These are phyloP conservation scores for Mortierella sp. DNA, from an alignment of 371 early-diverging fungal genomes.

Conservation along the genomic window DNA sequence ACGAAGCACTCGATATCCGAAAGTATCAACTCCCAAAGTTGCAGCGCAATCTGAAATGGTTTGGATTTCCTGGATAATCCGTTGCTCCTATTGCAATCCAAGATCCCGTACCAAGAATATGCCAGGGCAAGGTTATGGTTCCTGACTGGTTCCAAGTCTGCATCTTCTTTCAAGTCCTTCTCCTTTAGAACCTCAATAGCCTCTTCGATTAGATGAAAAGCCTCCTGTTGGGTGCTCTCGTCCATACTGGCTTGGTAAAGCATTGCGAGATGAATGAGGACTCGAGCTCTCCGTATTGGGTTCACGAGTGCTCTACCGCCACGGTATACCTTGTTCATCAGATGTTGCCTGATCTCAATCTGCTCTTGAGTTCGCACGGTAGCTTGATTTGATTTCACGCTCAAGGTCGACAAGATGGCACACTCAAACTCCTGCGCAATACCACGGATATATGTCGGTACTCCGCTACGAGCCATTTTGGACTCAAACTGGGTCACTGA, in stretches of 20 bases:
- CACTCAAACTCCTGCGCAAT: constrained; percentile 43
- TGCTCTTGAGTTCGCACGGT: constrained; percentile 18
- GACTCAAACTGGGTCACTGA: constrained; percentile 18
- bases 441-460: constrained; percentile 19
- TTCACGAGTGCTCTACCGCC: constrained; percentile 22
- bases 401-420: constrained; percentile 18
- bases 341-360: constrained; percentile 23
- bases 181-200: constrained; percentile 40
- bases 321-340: constrained; percentile 16
- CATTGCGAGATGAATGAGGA: constrained; percentile 28
- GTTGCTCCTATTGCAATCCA: constrained; percentile 36
- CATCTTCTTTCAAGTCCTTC: constrained; percentile 55
- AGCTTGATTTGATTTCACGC: constrained; percentile 26
- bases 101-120: constrained; percentile 66
- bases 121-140: constrained; percentile 68
- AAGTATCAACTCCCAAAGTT: constrained; percentile 67
- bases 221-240: constrained; percentile 17
- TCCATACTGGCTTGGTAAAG: constrained; percentile 13
- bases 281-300: constrained; percentile 41
- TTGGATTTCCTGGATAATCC: constrained; percentile 30
- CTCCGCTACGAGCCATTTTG: constrained; percentile 12
- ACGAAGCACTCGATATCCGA: constrained; percentile 40
- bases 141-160: constrained; percentile 56
- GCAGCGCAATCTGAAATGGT: constrained; percentile 62
- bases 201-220: constrained; percentile 19